phyloP scores from a whole-genome alignment of 2,329 filamentous ascomycete genomes.

The Ambrosiella xylebori region DNA sequence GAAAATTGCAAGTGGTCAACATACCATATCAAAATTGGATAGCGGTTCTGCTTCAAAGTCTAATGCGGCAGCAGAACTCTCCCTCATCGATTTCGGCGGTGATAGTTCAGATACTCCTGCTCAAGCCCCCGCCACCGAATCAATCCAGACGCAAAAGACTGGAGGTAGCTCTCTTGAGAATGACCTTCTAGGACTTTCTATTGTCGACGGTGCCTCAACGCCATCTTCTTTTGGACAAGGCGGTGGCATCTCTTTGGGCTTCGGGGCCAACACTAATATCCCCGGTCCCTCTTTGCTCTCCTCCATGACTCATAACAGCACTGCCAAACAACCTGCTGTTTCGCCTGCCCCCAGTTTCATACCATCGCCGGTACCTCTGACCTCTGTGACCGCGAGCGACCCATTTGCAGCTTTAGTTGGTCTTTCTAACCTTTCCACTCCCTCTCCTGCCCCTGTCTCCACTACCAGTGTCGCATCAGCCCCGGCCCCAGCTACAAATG shows the following conservation, averaged over 20 bases:
- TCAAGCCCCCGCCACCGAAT: slow-evolving; percentile 21
- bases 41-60: slow-evolving; percentile 16
- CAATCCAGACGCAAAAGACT: slow-evolving; percentile 23
- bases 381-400: slow-evolving; percentile 22
- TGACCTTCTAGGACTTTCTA: slow-evolving; percentile 74
- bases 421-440: slow-evolving; percentile 14
- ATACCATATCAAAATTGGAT: slow-evolving; percentile 16
- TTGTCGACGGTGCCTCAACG: slow-evolving; percentile 36
- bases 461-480: slow-evolving; percentile 18
- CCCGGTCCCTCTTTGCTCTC: slow-evolving; percentile 49
- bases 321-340: slow-evolving; percentile 26
- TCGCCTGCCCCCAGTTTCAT: slow-evolving; percentile 28
- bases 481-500: slow-evolving; percentile 20
- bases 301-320: slow-evolving; percentile 43
- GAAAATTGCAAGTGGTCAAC: slow-evolving; percentile 66
- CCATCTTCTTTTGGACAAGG: slow-evolving; percentile 48
- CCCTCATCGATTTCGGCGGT: slow-evolving; percentile 78
- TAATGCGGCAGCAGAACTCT: slow-evolving; percentile 57
- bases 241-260: slow-evolving; percentile 70
- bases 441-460: slow-evolving; percentile 16
- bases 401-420: slow-evolving; percentile 35
- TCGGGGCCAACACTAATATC: slow-evolving; percentile 50
- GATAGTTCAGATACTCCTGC: slow-evolving; percentile 35
- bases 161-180: slow-evolving; percentile 51
- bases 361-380: slow-evolving; percentile 25